A percentile compares a stretch with the other conserved stretches of the same genome.
These are phyloP conservation scores for Xylaria castorea DNA, from an alignment of 495 filamentous ascomycete genomes.

Conservation along the genomic window DNA sequence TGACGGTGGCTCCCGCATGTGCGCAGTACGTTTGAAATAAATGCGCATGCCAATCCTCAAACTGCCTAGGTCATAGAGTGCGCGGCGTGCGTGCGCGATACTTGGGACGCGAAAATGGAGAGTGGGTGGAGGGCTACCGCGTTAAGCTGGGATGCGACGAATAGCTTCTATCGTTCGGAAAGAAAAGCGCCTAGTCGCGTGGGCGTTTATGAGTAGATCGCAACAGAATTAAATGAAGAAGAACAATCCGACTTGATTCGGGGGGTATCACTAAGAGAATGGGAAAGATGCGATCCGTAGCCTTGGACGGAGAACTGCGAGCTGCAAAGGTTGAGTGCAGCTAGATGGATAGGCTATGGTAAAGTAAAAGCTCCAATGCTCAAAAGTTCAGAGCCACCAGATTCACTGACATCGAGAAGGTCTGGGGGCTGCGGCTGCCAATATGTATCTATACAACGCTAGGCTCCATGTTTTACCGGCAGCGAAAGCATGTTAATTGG, in stretches of 20 bases:
- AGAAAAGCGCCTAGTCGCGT: not conserved
- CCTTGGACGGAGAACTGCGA: not conserved
- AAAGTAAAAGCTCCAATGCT: constrained; percentile 19
- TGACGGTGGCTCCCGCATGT: constrained; percentile 47
- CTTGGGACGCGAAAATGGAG: not conserved
- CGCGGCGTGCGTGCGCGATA: not conserved
- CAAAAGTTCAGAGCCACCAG: not conserved
- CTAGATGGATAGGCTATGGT: not conserved
- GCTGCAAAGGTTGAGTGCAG: constrained; percentile 3
- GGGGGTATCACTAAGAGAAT: constrained; percentile 41
- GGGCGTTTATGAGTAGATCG: not conserved
- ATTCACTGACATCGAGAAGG: constrained; percentile 24
- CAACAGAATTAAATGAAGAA: constrained; percentile 27
- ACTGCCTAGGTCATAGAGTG: not conserved
- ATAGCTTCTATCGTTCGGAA: not conserved
- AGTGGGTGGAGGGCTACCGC: not conserved
- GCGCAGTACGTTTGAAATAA: constrained; percentile 27
- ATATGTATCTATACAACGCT: constrained; percentile 42
- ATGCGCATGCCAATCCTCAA: constrained; percentile 18
- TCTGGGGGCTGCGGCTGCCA: constrained; percentile 36
- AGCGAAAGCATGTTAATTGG: constrained; percentile 28
- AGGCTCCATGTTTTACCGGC: constrained; percentile 40
- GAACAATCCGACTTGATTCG: constrained; percentile 4
- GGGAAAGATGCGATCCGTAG: constrained; percentile 26
- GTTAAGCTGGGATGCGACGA: constrained; percentile 15